Conservation (phyloP, 345 rosid species). For the Ceriops zippeliana region DNA sequence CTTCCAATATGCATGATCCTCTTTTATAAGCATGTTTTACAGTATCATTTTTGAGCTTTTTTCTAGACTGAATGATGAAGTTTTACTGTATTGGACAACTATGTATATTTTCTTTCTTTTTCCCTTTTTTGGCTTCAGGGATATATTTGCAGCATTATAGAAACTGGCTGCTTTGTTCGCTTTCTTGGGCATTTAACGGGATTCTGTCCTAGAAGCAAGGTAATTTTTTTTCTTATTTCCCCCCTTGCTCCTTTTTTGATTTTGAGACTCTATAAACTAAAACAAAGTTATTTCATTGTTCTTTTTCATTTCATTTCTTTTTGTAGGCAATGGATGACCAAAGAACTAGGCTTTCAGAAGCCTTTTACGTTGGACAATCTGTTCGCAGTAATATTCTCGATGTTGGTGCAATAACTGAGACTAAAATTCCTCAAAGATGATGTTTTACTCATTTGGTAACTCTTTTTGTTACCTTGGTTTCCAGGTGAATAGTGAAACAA, state of each 20-base stretch:
- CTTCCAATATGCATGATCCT: background rate
- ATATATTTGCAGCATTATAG: slow-evolving; percentile 81
- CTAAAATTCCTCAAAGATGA: slow-evolving; percentile 11
- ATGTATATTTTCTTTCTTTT: background rate
- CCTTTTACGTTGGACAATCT: slow-evolving; percentile 85
- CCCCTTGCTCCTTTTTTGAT: background rate
- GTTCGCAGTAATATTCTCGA: slow-evolving; percentile 75
- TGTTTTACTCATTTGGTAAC: slow-evolving; percentile 12
- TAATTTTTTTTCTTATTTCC: slow-evolving; percentile 13
- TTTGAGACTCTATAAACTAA: background rate
- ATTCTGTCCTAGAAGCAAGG: slow-evolving; percentile 87
- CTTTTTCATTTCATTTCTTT: background rate
- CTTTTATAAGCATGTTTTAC: background rate
- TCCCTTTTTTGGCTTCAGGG: slow-evolving; percentile 52
- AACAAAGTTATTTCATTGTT: background rate
- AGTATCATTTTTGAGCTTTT: background rate
- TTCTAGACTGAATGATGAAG: background rate
- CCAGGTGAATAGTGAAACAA: slow-evolving; percentile 67
- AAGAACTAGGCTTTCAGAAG: slow-evolving; percentile 56
- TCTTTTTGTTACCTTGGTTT: slow-evolving; percentile 13
- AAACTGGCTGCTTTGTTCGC: slow-evolving; percentile 91
- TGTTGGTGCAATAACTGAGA: slow-evolving; percentile 47
- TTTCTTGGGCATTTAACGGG: slow-evolving; percentile 96
- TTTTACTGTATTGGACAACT: background rate
- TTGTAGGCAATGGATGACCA: slow-evolving; percentile 68